Conservation (phyloP, 352 stramenopile genomes). For the Globisporangium cylindrosporum region DNA sequence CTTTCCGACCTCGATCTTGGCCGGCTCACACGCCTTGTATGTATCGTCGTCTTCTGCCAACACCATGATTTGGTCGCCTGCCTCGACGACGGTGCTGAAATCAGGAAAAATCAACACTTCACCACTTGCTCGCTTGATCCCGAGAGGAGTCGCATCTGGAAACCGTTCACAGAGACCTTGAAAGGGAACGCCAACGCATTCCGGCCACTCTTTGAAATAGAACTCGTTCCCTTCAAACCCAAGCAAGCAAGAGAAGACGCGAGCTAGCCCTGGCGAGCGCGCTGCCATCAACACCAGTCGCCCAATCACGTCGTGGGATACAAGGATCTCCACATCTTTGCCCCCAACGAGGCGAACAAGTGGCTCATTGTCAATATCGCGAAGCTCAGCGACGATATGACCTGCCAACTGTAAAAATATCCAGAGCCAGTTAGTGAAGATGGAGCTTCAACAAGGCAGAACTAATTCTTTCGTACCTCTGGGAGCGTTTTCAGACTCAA, state of each 20-base stretch:
- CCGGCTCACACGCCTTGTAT: slow-evolving; percentile 64
- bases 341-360: slow-evolving; percentile 76
- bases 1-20: slow-evolving; percentile 33
- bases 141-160: slow-evolving; percentile 76
- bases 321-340: slow-evolving; percentile 77
- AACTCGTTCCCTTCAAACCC: slow-evolving; percentile 89
- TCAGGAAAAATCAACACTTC: slow-evolving; percentile 63
- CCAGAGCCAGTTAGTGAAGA: neutral
- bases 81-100: slow-evolving; percentile 26
- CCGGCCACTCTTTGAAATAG: slow-evolving; percentile 86
- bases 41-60: slow-evolving; percentile 88
- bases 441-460: neutral
- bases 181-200: slow-evolving; percentile 71
- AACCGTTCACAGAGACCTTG: slow-evolving; percentile 66
- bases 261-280: slow-evolving; percentile 71
- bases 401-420: slow-evolving; percentile 34
- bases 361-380: slow-evolving; percentile 87
- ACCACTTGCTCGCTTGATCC: slow-evolving; percentile 58
- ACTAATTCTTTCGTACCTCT: slow-evolving; percentile 22
- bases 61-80: slow-evolving; percentile 76
- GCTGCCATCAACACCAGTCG: slow-evolving; percentile 85
- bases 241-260: slow-evolving; percentile 65
- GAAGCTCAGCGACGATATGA: slow-evolving; percentile 85
- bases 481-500: slow-evolving; percentile 77
- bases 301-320: slow-evolving; percentile 89